phyloP scores from a whole-genome alignment of 495 filamentous ascomycete species.

The Peziza echinospora region DNA sequence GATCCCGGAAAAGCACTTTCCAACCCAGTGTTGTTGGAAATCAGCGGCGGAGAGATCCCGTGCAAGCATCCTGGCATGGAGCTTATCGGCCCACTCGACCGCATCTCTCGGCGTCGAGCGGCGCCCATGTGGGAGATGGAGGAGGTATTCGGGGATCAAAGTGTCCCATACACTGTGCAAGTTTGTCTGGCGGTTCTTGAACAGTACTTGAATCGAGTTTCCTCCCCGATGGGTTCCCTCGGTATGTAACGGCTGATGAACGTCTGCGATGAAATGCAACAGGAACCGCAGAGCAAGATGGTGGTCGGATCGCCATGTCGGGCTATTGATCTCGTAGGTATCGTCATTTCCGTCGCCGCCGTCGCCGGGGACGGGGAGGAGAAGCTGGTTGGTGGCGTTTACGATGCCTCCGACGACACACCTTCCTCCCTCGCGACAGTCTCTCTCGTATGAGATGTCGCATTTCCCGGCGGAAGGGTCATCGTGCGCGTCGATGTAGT shows the following conservation, averaged over 20 bases:
- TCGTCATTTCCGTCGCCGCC: neutral
- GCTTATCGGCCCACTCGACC: too few species aligned
- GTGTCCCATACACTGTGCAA: slow-evolving; percentile 44
- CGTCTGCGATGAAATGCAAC: slow-evolving; percentile 43
- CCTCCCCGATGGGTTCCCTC: slow-evolving; percentile 38
- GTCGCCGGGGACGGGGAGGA: too few species aligned
- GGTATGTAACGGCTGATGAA: slow-evolving; percentile 43
- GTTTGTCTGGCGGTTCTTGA: slow-evolving; percentile 27
- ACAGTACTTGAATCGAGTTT: slow-evolving; percentile 37
- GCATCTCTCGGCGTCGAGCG: too few species aligned
- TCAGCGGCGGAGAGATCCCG: neutral
- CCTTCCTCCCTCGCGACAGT: slow-evolving; percentile 34
- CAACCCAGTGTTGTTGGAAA: neutral
- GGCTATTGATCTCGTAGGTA: neutral
- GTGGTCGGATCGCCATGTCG: neutral
- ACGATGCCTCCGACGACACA: slow-evolving; percentile 38
- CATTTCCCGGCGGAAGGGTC: slow-evolving; percentile 32
- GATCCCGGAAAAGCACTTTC: neutral
- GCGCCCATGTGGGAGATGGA: too few species aligned
- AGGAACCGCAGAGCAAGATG: slow-evolving; percentile 37
- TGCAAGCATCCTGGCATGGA: too few species aligned
- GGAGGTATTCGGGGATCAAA: slow-evolving; percentile 38
- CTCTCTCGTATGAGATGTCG: slow-evolving; percentile 35
- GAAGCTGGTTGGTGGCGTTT: slow-evolving; percentile 21
- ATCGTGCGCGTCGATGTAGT: slow-evolving; percentile 55